Conservation (phyloP, 495 filamentous ascomycete species). For the Polyplosphaeria fusca region DNA sequence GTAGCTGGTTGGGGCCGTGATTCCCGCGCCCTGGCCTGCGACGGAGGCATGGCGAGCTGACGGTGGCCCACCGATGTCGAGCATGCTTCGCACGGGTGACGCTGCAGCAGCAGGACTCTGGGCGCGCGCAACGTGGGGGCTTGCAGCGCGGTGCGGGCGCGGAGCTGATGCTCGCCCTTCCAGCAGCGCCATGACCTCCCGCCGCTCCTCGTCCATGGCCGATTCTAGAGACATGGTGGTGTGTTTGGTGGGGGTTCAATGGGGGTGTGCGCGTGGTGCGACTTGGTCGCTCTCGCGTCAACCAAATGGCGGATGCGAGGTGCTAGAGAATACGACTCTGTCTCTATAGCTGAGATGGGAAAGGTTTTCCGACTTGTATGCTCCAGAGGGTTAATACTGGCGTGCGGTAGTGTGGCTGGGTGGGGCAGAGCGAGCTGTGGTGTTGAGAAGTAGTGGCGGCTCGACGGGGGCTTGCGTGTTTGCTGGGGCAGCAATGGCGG, state of each 20-base stretch:
- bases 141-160: conserved; percentile 14
- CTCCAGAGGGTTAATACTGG: too few relatives aligned
- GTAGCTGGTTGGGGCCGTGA: conserved; percentile 7
- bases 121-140: conserved; percentile 38
- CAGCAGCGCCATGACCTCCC: conserved; percentile 64
- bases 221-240: conserved; percentile 60
- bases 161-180: conserved; percentile 40
- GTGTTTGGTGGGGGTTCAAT: not conserved
- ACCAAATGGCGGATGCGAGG: too few relatives aligned
- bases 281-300: too few relatives aligned
- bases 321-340: too few relatives aligned
- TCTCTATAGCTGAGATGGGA: too few relatives aligned
- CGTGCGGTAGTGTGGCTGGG: too few relatives aligned
- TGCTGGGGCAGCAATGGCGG: not conserved
- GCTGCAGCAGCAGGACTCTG: conserved; percentile 49
- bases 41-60: conserved; percentile 46
- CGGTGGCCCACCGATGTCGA: conserved; percentile 49
- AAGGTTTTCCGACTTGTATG: too few relatives aligned
- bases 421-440: too few relatives aligned
- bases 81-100: conserved; percentile 58
- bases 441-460: too few relatives aligned
- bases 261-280: too few relatives aligned
- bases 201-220: conserved; percentile 68
- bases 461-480: too few relatives aligned
- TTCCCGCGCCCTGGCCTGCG: conserved; percentile 35